A percentile compares a stretch with the other conserved stretches of the same genome.
Evolutionary conservation across 208 protist species (phyloP).

Genomic region (Angomonas desouzai): DNA sequence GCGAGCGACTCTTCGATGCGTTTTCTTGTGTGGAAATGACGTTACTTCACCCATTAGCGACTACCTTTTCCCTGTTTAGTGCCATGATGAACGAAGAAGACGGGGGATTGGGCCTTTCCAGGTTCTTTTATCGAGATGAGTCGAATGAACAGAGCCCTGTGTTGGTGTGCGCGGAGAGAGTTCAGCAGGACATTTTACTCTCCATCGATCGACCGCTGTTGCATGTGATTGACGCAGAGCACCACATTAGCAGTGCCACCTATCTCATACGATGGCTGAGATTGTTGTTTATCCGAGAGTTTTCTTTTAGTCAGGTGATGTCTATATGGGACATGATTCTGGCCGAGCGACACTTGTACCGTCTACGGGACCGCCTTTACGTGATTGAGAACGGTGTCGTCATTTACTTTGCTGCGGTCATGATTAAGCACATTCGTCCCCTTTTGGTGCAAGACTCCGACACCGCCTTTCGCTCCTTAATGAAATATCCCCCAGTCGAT

Average conservation of each 20-base stretch:
- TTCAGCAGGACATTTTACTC: conserved; percentile 53
- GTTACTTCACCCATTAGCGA: neutral
- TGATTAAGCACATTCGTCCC: conserved; percentile 49
- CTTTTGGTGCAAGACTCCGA: conserved; percentile 32
- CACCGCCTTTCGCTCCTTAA: conserved; percentile 51
- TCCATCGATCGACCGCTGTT: conserved; percentile 53
- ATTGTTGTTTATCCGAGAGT: conserved; percentile 85
- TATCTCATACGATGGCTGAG: conserved; percentile 89
- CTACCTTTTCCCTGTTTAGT: conserved; percentile 44
- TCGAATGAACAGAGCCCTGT: conserved; percentile 27
- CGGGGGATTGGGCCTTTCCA: conserved; percentile 23
- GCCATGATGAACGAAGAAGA: conserved; percentile 31
- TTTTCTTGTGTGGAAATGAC: neutral
- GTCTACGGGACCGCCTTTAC: conserved; percentile 13
- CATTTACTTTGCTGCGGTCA: conserved; percentile 46
- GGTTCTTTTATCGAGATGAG: conserved; percentile 46
- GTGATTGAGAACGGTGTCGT: conserved; percentile 38
- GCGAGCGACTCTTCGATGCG: neutral
- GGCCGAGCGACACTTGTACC: conserved; percentile 43
- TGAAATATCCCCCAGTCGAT: conserved; percentile 80
- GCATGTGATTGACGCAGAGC: conserved; percentile 51
- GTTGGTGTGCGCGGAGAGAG: conserved; percentile 31
- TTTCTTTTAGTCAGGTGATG: conserved; percentile 54
- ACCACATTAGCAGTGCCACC: conserved; percentile 65
- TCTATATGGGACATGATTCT: conserved; percentile 81